Evolutionary conservation across 2,329 filamentous ascomycete genomes (phyloP).

Genomic region (Penicillium fuscoglaucum): DNA sequence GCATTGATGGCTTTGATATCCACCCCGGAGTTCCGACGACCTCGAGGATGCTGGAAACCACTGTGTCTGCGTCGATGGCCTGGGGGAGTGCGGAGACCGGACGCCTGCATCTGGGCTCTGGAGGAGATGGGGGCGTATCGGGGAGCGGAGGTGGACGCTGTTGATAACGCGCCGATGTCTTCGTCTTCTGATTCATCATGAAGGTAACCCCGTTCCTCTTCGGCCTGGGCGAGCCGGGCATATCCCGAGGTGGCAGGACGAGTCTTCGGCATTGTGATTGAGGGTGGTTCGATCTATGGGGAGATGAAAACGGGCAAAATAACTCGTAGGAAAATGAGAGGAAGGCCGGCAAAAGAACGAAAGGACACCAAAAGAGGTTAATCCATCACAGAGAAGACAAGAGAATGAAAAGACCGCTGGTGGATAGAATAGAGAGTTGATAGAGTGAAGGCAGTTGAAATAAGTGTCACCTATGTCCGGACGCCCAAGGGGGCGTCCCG

Average conservation of each 20-base stretch:
- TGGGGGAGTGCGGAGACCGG: conserved; percentile 40
- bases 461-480: conserved; percentile 20
- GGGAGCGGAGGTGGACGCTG: conserved; percentile 56
- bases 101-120: conserved; percentile 53
- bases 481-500: conserved; percentile 14
- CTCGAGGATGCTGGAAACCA: conserved; percentile 50
- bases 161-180: conserved; percentile 55
- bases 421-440: conserved; percentile 7
- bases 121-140: conserved; percentile 62
- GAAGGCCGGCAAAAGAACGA: conserved; percentile 15
- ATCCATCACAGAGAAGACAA: conserved; percentile 19
- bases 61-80: conserved; percentile 50
- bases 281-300: conserved; percentile 25
- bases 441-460: conserved; percentile 8
- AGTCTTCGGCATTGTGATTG: conserved; percentile 61
- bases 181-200: conserved; percentile 71
- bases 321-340: conserved; percentile 8
- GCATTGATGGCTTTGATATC: conserved; percentile 99
- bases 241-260: conserved; percentile 78
- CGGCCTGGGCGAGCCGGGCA: conserved; percentile 79
- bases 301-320: conserved; percentile 4
- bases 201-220: conserved; percentile 53
- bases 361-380: conserved; percentile 11
- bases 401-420: not conserved
- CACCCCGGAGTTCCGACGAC: conserved; percentile 78